Percentiles rank a stretch among this genome's conserved stretches.
Evolutionary conservation across 108 stramenopile species (phyloP).

Genomic region (Cyclostephanos tholiformis): DNA sequence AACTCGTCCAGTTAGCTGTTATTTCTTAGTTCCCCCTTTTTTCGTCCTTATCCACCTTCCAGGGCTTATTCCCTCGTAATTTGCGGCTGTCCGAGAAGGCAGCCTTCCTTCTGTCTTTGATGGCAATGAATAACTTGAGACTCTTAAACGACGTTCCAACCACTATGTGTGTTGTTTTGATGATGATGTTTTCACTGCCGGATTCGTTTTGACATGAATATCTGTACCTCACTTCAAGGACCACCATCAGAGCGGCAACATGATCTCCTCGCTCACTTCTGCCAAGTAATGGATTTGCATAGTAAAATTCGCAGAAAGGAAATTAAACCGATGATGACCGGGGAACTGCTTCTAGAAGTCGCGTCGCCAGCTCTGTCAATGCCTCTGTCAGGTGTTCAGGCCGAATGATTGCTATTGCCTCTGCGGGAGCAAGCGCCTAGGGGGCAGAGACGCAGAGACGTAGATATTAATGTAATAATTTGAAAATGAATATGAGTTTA

Average conservation of each 20-base stretch:
- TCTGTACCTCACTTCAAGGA: slow-evolving; percentile 4
- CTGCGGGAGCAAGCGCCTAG: slow-evolving; percentile 4
- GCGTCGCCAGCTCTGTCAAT: background rate
- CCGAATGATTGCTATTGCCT: slow-evolving; percentile 2
- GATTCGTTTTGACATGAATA: no score
- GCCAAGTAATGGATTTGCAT: slow-evolving; percentile 47
- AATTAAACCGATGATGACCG: slow-evolving; percentile 24
- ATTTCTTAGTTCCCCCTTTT: no score
- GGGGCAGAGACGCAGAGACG: background rate
- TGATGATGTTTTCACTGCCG: no score
- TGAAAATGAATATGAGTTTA: background rate
- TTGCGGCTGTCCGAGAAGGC: no score
- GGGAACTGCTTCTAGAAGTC: slow-evolving; percentile 26
- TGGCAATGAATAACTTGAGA: no score
- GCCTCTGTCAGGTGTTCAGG: slow-evolving; percentile 4
- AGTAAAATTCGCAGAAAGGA: slow-evolving; percentile 44
- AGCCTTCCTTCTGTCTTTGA: no score
- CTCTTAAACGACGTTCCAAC: no score
- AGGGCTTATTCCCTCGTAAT: no score
- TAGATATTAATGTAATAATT: background rate
- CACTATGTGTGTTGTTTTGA: no score
- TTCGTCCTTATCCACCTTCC: no score
- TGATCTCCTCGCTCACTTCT: slow-evolving; percentile 40
- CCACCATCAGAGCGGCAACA: slow-evolving; percentile 22
- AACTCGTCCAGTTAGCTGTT: no score